Conservation (phyloP, 129 eudicot species). For the Heracleum sosnowskyi region DNA sequence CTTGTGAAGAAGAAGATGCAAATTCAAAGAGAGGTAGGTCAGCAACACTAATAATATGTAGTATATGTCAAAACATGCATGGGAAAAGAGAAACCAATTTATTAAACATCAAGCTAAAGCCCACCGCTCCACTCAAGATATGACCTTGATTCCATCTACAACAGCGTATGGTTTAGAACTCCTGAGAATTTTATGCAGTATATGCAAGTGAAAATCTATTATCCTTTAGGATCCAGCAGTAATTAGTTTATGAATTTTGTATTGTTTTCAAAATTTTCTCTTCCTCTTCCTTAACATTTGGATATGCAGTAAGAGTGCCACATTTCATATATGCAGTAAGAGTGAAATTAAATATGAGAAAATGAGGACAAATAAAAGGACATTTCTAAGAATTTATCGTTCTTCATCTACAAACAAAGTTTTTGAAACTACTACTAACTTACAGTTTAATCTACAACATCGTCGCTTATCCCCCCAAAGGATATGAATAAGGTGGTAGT, state of each 20-base stretch:
- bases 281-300: too few relatives aligned
- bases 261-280: neutral
- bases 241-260: too few relatives aligned
- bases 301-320: neutral
- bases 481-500: neutral
- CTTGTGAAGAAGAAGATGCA: neutral
- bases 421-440: neutral
- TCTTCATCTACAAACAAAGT: neutral
- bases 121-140: neutral
- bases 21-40: constrained; percentile 26
- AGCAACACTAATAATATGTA: constrained; percentile 10
- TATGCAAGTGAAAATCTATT: constrained; percentile 2
- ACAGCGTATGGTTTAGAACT: too few relatives aligned
- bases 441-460: neutral
- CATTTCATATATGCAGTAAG: neutral
- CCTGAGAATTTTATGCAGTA: too few relatives aligned
- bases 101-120: neutral
- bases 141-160: neutral
- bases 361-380: neutral
- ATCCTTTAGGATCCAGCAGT: neutral
- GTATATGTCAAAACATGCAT: neutral
- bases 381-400: neutral
- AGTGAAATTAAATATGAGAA: neutral
- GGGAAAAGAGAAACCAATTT: neutral
- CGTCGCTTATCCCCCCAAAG: neutral